These are phyloP conservation scores for Trametes sp. DNA, from an alignment of 1,284 basidiomycete species.

Conservation along the genomic window DNA sequence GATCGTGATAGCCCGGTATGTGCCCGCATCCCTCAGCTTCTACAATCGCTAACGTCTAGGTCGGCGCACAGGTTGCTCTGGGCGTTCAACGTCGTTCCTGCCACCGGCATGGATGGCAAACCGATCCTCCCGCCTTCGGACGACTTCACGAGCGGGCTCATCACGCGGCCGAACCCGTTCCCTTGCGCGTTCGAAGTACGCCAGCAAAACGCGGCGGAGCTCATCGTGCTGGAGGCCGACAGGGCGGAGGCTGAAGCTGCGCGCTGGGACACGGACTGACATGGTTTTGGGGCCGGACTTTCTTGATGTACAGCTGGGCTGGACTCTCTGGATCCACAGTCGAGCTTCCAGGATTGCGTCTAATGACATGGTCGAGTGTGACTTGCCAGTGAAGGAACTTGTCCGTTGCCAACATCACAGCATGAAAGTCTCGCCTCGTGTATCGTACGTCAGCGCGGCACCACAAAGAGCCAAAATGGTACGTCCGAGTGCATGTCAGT, in stretches of 20 bases:
- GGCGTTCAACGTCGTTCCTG: slow-evolving; percentile 20
- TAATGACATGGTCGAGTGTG: too few species aligned
- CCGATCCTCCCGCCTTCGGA: slow-evolving; percentile 7
- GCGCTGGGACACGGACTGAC: slow-evolving; percentile 9
- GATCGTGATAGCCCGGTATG: slow-evolving; percentile 32
- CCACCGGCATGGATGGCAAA: slow-evolving; percentile 1
- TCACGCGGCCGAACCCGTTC: slow-evolving; percentile 17
- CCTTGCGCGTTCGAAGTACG: slow-evolving; percentile 12
- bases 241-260: slow-evolving; percentile 16
- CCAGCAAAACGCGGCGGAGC: neutral
- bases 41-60: neutral
- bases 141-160: slow-evolving; percentile 16
- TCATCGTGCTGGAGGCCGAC: slow-evolving; percentile 13
- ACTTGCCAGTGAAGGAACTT: too few species aligned
- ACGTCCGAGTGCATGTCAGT: too few species aligned
- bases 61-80: slow-evolving; percentile 11
- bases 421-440: too few species aligned
- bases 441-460: too few species aligned
- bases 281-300: neutral
- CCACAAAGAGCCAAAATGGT: too few species aligned
- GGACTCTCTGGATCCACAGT: neutral
- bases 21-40: neutral
- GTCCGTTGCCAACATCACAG: too few species aligned
- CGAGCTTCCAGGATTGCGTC: too few species aligned
- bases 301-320: neutral